These are phyloP conservation scores for Xylaria sp. DNA, from an alignment of 2,329 filamentous ascomycete species.

Conservation along the genomic window DNA sequence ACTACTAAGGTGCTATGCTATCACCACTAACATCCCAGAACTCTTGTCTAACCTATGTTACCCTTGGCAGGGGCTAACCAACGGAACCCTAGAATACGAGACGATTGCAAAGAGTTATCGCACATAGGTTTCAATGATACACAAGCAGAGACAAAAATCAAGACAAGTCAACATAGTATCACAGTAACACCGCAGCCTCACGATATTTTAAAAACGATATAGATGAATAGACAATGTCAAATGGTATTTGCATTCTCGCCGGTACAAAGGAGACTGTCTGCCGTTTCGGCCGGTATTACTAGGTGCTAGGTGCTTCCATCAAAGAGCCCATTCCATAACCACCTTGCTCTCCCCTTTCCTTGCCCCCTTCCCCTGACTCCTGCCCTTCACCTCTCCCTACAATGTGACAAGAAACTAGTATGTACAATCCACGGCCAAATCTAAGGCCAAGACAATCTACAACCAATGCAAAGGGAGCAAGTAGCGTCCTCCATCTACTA, in stretches of 20 bases:
- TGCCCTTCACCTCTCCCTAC: constrained; percentile 23
- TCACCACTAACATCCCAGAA: no score
- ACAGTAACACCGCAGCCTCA: not conserved
- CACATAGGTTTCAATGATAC: not conserved
- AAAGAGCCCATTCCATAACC: constrained; percentile 9
- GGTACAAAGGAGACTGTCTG: constrained; percentile 45
- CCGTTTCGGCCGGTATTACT: constrained; percentile 47
- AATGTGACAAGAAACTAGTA: constrained; percentile 22
- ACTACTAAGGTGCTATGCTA: no score
- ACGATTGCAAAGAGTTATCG: no score
- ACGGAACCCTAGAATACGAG: no score
- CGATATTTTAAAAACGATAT: not conserved
- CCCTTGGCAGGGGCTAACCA: no score
- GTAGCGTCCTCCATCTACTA: constrained; percentile 2
- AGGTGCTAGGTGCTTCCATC: constrained; percentile 23
- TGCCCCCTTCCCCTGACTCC: not conserved
- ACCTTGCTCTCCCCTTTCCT: not conserved
- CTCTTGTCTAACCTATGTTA: no score
- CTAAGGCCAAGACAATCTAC: constrained; percentile 27
- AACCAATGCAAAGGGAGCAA: constrained; percentile 13
- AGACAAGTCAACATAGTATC: not conserved
- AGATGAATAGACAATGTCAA: not conserved
- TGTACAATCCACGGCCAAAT: constrained; percentile 31
- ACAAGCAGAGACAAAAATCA: not conserved
- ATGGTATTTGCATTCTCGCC: constrained; percentile 28